Conservation (phyloP, 2,329 filamentous ascomycete genomes). For the Fusarium stilboides region DNA sequence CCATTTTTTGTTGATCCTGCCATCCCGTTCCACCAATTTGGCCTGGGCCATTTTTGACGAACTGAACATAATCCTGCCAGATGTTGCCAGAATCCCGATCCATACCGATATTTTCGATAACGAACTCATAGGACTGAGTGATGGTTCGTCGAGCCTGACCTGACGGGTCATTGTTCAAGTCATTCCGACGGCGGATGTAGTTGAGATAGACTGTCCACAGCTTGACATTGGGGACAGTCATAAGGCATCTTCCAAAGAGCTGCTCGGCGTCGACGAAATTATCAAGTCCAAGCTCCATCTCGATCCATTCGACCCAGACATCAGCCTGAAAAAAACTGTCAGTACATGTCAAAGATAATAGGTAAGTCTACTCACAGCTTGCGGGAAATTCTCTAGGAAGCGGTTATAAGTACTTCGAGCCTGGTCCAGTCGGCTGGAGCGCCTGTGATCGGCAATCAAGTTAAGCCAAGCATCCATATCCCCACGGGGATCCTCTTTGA, state of each 20-base stretch:
- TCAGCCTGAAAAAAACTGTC: constrained; percentile 77
- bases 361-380: constrained; percentile 78
- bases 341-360: constrained; percentile 23
- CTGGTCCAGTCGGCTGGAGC: constrained; percentile 85
- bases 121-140: constrained; percentile 91
- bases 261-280: constrained; percentile 85
- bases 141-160: constrained; percentile 85
- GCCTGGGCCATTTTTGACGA: constrained; percentile 90
- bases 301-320: constrained; percentile 89
- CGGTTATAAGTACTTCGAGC: constrained; percentile 85
- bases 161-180: constrained; percentile 81
- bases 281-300: constrained; percentile 90
- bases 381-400: constrained; percentile 90
- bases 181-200: constrained; percentile 93
- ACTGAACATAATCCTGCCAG: constrained; percentile 96
- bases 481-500: constrained; percentile 92
- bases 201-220: constrained; percentile 96
- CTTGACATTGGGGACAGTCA: constrained; percentile 84
- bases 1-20: constrained; percentile 99
- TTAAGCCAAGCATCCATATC: constrained; percentile 93
- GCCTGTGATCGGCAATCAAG: constrained; percentile 87
- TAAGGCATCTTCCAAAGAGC: constrained; percentile 85
- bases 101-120: constrained; percentile 89
- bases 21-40: constrained; percentile 87
- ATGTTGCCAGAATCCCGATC: constrained; percentile 91